Base-by-base conservation (phyloP, 768 basidiomycete genomes). In the Pisolithus tinctorius region DNA sequence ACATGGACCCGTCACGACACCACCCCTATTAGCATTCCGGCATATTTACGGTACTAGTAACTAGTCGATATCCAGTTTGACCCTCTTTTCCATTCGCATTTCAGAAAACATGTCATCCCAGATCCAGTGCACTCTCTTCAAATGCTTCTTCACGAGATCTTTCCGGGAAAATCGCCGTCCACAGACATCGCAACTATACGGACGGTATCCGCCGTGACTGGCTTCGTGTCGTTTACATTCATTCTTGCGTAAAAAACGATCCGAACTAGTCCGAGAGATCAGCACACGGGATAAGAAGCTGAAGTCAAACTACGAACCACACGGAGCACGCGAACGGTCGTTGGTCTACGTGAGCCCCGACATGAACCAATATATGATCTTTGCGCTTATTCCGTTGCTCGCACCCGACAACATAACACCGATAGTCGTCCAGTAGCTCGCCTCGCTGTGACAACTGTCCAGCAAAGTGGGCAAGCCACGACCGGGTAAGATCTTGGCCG, bases 191-290 rank as follows among this genome's bases (percentile, higher is more conserved):
- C 86, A 88, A 20, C 69, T 67, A 55, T 77, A 85, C 6, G 84
- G 84, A 52, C 82, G 76, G 38, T 56, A 60, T 13, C 80, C 81
- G 10, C 71, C 76, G 59, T 88, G 85, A 53, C 78, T 81, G 13
- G 79, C 72, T 63, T 85, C 83, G 54, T 88, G 86, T 26, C 86
- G 79, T 61, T 85, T 86, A 69, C 83, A 85, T 62, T 88, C 85
- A 58, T 88, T 86, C 64, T 83, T 86, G 52, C 86, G 81, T 52
- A 85, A 61, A 69, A 87, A 88, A 11, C 80, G 72, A 52, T 82
- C 72, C 3, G 77, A 64, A 61, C 86, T 87, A 47, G 26, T 49
- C 14, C 59, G n/a, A 31, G 17, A 16, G 4, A 49, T 65, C 43
- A 64, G 58, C 29, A 16, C 36, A 47, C 50, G 49, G 17, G 20